A percentile compares a stretch with the other conserved stretches of the same genome.
These are phyloP conservation scores for Aquanectria penicillioides DNA, from an alignment of 2,329 filamentous ascomycete species.

Conservation along the genomic window DNA sequence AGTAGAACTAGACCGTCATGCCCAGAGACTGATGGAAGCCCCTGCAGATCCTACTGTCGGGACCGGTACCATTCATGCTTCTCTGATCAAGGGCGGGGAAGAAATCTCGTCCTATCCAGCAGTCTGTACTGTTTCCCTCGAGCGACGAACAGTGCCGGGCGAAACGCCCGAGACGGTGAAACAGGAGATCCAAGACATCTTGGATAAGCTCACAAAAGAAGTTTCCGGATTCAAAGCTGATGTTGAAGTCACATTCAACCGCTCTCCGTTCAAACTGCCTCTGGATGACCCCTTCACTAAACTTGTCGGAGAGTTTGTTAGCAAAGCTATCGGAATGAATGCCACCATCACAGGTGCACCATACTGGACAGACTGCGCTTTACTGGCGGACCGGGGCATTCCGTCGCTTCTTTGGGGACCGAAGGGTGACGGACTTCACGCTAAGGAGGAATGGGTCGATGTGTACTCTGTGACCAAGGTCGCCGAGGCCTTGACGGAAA, in stretches of 20 bases:
- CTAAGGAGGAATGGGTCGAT: conserved; percentile 61
- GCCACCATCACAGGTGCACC: conserved; percentile 43
- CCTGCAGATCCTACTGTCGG: conserved; percentile 48
- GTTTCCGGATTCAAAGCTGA: conserved; percentile 53
- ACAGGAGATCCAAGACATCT: conserved; percentile 49
- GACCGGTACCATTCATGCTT: conserved; percentile 56
- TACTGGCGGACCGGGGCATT: conserved; percentile 56
- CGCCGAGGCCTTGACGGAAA: conserved; percentile 36
- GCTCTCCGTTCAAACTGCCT: conserved; percentile 54
- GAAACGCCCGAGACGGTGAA: conserved; percentile 52
- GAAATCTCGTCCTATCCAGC: conserved; percentile 62
- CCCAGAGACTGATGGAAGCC: conserved; percentile 42
- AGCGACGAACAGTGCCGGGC: conserved; percentile 58
- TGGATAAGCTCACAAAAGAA: conserved; percentile 45
- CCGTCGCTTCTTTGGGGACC: conserved; percentile 59
- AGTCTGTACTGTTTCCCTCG: conserved; percentile 58
- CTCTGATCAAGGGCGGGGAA: conserved; percentile 60
- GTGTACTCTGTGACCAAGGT: conserved; percentile 53
- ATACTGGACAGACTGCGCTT: conserved; percentile 63
- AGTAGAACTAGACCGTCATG: conserved; percentile 55
- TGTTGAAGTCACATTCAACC: conserved; percentile 52
- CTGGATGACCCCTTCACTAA: conserved; percentile 53
- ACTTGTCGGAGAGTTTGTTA: conserved; percentile 43
- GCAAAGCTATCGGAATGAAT: conserved; percentile 38
- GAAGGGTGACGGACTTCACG: conserved; percentile 59